phyloP scores from a whole-genome alignment of 768 basidiomycete species.

The Piloderma croceum region DNA sequence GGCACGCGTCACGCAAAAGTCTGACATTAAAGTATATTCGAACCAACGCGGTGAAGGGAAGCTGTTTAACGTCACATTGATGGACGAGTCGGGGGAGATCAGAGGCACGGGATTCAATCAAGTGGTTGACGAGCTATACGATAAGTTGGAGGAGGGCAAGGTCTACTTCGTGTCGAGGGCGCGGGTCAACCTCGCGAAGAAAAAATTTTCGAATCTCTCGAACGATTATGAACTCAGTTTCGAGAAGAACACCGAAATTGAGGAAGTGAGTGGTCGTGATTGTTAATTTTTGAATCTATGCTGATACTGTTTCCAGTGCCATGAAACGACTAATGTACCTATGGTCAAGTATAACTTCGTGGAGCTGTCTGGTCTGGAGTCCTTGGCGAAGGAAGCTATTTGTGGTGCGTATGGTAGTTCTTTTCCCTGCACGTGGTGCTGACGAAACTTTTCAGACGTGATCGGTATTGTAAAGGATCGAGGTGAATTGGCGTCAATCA shows the following conservation, averaged over 20 bases:
- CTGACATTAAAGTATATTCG: constrained; percentile 84
- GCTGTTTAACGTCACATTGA: constrained; percentile 84
- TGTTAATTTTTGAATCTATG: neutral
- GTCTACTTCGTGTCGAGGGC: constrained; percentile 90
- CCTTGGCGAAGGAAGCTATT: constrained; percentile 69
- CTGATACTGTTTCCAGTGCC: constrained; percentile 50
- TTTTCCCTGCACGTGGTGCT: constrained; percentile 1
- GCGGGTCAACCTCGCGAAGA: constrained; percentile 91
- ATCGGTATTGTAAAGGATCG: constrained; percentile 82
- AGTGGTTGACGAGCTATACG: constrained; percentile 75
- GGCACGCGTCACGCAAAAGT: constrained; percentile 85
- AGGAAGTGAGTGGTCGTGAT: constrained; percentile 52
- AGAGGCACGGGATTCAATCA: constrained; percentile 87
- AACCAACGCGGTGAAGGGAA: constrained; percentile 92
- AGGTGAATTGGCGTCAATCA: constrained; percentile 62
- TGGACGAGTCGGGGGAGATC: constrained; percentile 95
- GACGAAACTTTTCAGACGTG: constrained; percentile 55
- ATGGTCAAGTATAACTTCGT: constrained; percentile 82
- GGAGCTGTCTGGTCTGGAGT: constrained; percentile 53
- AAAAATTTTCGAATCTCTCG: constrained; percentile 84
- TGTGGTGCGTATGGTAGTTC: constrained; percentile 52
- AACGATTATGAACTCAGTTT: constrained; percentile 93
- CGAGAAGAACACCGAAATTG: constrained; percentile 79
- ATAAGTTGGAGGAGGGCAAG: constrained; percentile 84
- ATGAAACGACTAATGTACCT: constrained; percentile 71